Evolutionary conservation across 2,329 filamentous ascomycete genomes (phyloP).

Genomic region (Cordyceps cateniannulata): DNA sequence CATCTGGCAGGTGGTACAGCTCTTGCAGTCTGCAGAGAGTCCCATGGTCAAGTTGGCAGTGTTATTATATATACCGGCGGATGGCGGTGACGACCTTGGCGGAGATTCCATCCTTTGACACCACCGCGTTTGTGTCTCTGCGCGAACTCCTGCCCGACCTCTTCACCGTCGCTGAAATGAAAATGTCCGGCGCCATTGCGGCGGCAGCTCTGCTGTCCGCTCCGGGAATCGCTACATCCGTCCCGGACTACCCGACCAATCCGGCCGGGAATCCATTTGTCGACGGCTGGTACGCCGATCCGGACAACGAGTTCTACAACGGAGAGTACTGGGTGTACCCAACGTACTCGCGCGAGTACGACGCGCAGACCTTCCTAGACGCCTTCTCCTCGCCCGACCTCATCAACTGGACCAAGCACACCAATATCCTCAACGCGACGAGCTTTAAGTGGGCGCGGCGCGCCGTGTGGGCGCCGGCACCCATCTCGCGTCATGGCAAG

Average conservation of each 20-base stretch:
- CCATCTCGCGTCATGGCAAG: conserved; percentile 34
- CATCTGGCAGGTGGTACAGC: conserved; percentile 3
- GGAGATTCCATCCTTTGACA: neutral
- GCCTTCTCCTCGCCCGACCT: conserved; percentile 44
- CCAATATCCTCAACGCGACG: conserved; percentile 31
- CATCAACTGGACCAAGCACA: conserved; percentile 41
- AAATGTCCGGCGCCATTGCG: neutral
- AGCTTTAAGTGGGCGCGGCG: conserved; percentile 35
- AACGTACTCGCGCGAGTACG: conserved; percentile 37
- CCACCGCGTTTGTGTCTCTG: neutral
- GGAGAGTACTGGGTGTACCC: conserved; percentile 42
- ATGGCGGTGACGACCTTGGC: neutral
- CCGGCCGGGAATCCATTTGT: conserved; percentile 42
- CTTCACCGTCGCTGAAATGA: neutral
- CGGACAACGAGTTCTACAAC: conserved; percentile 40
- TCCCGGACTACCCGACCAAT: conserved; percentile 31
- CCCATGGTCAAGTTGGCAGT: neutral
- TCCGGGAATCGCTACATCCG: neutral
- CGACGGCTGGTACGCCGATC: conserved; percentile 45
- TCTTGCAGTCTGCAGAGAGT: neutral
- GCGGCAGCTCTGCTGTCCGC: neutral
- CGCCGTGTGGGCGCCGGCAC: conserved; percentile 43
- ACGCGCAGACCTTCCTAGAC: conserved; percentile 42
- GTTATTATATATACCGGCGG: neutral
- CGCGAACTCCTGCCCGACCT: neutral